phyloP scores from a whole-genome alignment of 2,329 filamentous ascomycete species.

The Cryphonectria naterciae region DNA sequence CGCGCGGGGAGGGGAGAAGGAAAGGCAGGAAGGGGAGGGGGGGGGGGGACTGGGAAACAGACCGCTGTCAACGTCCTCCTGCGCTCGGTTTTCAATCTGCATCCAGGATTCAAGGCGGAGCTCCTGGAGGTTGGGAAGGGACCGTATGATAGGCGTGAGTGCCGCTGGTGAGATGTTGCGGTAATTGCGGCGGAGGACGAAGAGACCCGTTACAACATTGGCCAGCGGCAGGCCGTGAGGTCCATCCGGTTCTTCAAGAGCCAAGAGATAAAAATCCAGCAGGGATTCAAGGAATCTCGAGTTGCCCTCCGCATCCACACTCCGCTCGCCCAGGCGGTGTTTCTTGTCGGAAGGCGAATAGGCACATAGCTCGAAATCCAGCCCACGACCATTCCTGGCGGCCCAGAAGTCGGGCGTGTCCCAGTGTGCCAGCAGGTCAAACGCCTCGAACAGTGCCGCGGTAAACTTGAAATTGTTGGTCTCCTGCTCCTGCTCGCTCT shows the following conservation, averaged over 20 bases:
- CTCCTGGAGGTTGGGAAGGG: conserved; percentile 26
- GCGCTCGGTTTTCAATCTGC: conserved; percentile 23
- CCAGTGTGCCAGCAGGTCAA: conserved; percentile 35
- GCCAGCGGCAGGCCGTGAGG: conserved; percentile 27
- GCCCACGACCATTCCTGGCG: conserved; percentile 20
- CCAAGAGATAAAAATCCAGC: conserved; percentile 31
- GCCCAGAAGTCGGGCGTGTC: conserved; percentile 23
- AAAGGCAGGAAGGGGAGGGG: too few relatives aligned
- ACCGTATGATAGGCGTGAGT: conserved; percentile 23
- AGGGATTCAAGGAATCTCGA: conserved; percentile 35
- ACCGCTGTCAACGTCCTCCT: conserved; percentile 30
- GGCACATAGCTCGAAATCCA: conserved; percentile 35
- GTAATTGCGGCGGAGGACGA: conserved; percentile 28
- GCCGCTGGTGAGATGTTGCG: conserved; percentile 28
- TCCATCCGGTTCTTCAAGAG: conserved; percentile 22
- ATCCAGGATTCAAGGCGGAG: conserved; percentile 29
- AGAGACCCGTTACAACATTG: conserved; percentile 24
- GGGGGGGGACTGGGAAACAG: conserved; percentile 4
- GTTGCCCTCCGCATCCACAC: conserved; percentile 33
- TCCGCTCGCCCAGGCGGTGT: conserved; percentile 31
- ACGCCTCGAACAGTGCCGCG: conserved; percentile 33
- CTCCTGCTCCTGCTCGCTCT: conserved; percentile 35
- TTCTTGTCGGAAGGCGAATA: conserved; percentile 33
- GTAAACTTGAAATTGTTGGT: conserved; percentile 36
- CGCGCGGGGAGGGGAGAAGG: too few relatives aligned